These are phyloP conservation scores for Acacia crassicarpa DNA, from an alignment of 306 rosid genomes.

Conservation along the genomic window DNA sequence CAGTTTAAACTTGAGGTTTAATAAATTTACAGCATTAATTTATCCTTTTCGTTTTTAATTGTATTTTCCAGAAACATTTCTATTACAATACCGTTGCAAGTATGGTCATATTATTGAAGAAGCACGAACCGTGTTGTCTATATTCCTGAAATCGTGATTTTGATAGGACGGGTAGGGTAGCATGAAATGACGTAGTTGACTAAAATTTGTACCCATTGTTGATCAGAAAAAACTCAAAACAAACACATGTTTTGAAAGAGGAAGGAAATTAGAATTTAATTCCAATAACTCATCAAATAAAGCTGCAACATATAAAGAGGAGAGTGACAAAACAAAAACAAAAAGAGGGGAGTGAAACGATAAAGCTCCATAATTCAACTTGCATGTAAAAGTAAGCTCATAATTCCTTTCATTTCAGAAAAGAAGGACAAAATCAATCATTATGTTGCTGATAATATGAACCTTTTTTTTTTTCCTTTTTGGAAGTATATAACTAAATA, in stretches of 20 bases:
- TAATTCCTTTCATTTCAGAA: not conserved
- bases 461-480: not conserved
- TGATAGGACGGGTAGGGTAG: not conserved
- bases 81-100: no score
- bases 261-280: not conserved
- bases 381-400: not conserved
- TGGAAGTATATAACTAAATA: not conserved
- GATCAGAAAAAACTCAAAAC: not conserved
- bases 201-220: not conserved
- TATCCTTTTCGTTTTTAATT: no score
- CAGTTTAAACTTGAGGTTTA: no score
- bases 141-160: not conserved
- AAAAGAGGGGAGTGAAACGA: not conserved
- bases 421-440: not conserved
- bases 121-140: not conserved
- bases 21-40: no score
- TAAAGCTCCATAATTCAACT: not conserved
- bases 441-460: not conserved
- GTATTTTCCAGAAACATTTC: no score
- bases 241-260: not conserved
- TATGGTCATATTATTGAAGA: not conserved
- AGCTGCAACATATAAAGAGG: not conserved
- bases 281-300: not conserved
- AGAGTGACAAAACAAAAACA: not conserved
- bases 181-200: conserved; percentile 24